Percentiles rank a stretch among this genome's conserved stretches.
These are phyloP conservation scores for Penicillium canescens DNA, from an alignment of 495 filamentous ascomycete genomes.

Conservation along the genomic window DNA sequence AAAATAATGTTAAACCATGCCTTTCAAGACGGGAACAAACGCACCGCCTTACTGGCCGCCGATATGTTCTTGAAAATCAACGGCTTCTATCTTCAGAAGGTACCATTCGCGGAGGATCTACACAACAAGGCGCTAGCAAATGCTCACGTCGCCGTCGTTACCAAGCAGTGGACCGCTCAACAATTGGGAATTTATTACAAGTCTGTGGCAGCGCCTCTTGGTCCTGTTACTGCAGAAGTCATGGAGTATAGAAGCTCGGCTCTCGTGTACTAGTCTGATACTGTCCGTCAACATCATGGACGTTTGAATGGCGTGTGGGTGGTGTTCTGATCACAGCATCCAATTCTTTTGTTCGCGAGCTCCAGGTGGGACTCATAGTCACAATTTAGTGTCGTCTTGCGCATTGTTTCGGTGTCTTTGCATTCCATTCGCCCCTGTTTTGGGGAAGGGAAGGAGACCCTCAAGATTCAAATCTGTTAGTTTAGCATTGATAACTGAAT, in stretches of 20 bases:
- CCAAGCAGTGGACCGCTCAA: slow-evolving; percentile 25
- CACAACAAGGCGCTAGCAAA: slow-evolving; percentile 18
- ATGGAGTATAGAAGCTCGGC: slow-evolving; percentile 15
- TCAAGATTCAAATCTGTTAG: background rate
- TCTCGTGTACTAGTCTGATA: slow-evolving; percentile 15
- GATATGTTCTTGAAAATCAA: slow-evolving; percentile 40
- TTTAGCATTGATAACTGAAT: slow-evolving; percentile 1
- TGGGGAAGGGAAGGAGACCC: background rate
- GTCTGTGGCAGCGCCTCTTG: slow-evolving; percentile 19
- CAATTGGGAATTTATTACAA: slow-evolving; percentile 26
- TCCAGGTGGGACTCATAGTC: too few relatives aligned
- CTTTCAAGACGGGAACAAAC: slow-evolving; percentile 37
- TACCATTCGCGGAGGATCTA: slow-evolving; percentile 14
- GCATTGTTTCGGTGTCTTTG: too few relatives aligned
- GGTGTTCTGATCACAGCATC: background rate
- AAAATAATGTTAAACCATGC: slow-evolving; percentile 37
- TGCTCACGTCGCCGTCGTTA: slow-evolving; percentile 29
- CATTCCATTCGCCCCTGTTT: background rate
- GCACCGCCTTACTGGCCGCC: slow-evolving; percentile 32
- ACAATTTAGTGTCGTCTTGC: too few relatives aligned
- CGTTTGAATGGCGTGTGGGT: background rate
- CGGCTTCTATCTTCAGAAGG: slow-evolving; percentile 25
- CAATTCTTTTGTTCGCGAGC: too few relatives aligned
- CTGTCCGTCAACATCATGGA: background rate
- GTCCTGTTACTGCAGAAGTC: slow-evolving; percentile 11